Evolutionary conservation across 768 basidiomycete species (phyloP).

Genomic region (Trichaptum fuscoviolaceum): DNA sequence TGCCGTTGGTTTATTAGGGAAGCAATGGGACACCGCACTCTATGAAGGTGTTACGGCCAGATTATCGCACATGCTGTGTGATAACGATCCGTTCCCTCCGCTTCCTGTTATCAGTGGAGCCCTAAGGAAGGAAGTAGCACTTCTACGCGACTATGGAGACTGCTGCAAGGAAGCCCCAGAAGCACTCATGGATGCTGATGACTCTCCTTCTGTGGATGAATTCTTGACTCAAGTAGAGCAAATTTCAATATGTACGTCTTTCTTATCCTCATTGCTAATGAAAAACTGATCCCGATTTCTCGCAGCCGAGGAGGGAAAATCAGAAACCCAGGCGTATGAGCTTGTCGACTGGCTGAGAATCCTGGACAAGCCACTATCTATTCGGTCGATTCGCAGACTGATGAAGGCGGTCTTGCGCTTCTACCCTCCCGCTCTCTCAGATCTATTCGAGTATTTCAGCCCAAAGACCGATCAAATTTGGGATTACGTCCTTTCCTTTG

Average conservation of each 20-base stretch:
- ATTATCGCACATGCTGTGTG: conserved; percentile 30
- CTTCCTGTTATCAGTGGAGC: conserved; percentile 27
- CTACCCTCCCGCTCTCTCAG: conserved; percentile 35
- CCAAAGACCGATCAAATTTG: conserved; percentile 40
- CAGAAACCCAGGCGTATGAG: conserved; percentile 42
- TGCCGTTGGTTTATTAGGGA: conserved; percentile 49
- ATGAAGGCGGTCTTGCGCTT: conserved; percentile 34
- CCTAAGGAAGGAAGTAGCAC: conserved; percentile 38
- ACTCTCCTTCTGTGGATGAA: conserved; percentile 28
- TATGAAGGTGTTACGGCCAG: conserved; percentile 29
- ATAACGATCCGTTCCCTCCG: conserved; percentile 27
- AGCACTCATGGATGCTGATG: conserved; percentile 5
- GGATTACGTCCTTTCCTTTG: conserved; percentile 22
- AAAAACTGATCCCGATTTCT: background rate
- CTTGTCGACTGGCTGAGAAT: conserved; percentile 64
- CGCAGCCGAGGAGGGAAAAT: conserved; percentile 34
- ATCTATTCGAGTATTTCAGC: conserved; percentile 39
- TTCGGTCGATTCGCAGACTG: conserved; percentile 37
- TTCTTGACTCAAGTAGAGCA: conserved; percentile 43
- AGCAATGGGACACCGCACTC: conserved; percentile 41
- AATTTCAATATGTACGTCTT: conserved; percentile 41
- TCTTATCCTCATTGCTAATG: background rate
- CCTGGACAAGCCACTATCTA: conserved; percentile 27
- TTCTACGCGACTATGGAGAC: conserved; percentile 33
- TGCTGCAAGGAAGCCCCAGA: background rate